These are phyloP conservation scores for Stentor roeselii DNA, from an alignment of 73 alveolate genomes.

Conservation along the genomic window DNA sequence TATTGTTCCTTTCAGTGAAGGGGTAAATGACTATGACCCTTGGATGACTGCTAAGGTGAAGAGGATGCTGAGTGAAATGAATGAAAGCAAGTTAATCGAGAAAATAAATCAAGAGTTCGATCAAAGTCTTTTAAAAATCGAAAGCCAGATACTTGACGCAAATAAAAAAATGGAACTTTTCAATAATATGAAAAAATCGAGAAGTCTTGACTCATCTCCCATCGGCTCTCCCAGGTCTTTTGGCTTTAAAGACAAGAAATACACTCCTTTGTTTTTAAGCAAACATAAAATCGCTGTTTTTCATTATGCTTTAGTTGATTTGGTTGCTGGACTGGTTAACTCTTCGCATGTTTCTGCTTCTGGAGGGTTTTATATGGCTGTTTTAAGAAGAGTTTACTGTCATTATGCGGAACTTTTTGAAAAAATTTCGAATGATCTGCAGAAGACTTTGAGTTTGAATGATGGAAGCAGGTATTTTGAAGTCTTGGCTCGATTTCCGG, in stretches of 20 bases:
- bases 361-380: background rate
- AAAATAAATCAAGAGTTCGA: conserved; percentile 17
- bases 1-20: conserved; percentile 8
- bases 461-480: background rate
- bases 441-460: no score
- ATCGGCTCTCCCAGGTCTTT: background rate
- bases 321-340: background rate
- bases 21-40: background rate
- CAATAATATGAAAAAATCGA: background rate
- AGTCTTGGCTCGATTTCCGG: background rate
- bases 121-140: background rate
- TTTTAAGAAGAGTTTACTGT: background rate
- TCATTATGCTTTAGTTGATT: conserved; percentile 18
- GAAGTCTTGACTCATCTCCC: background rate
- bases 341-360: background rate
- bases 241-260: background rate
- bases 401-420: conserved; percentile 13
- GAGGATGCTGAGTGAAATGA: background rate
- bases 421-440: background rate
- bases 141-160: background rate
- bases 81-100: background rate
- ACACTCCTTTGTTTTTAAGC: background rate
- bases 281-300: background rate
- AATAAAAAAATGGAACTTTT: background rate
- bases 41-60: background rate